A percentile compares a stretch with the other conserved stretches of the same genome.
Evolutionary conservation across 2,329 filamentous ascomycete species (phyloP).

Genomic region (Nemania sp.): DNA sequence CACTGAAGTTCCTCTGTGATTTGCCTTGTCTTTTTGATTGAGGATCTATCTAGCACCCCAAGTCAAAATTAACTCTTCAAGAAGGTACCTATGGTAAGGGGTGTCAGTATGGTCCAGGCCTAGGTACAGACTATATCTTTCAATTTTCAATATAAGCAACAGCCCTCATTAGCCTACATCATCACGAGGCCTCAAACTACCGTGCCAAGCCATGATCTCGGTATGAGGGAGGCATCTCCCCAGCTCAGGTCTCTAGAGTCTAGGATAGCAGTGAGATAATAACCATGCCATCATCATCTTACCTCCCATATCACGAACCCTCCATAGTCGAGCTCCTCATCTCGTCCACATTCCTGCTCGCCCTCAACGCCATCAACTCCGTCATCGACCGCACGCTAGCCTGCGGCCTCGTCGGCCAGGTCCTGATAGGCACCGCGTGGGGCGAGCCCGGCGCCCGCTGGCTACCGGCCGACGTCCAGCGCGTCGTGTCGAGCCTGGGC

Average conservation of each 20-base stretch:
- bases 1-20: no score
- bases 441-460: slow-evolving; percentile 68
- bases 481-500: slow-evolving; percentile 65
- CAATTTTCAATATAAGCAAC: no score
- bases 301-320: slow-evolving; percentile 66
- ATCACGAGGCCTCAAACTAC: no score
- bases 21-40: no score
- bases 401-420: slow-evolving; percentile 73
- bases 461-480: slow-evolving; percentile 50
- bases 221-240: no score
- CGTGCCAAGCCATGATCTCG: no score
- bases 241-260: background rate
- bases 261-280: background rate
- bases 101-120: no score
- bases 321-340: slow-evolving; percentile 62
- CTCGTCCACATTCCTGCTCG: slow-evolving; percentile 63
- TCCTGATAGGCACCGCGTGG: slow-evolving; percentile 72
- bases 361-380: slow-evolving; percentile 63
- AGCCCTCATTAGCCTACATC: no score
- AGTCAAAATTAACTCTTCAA: no score
- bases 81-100: no score
- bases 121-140: no score
- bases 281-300: slow-evolving; percentile 25
- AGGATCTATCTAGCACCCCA: no score
- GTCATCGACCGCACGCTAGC: slow-evolving; percentile 64